phyloP scores from a whole-genome alignment of 1,284 basidiomycete species.

The Puccinia coronata region DNA sequence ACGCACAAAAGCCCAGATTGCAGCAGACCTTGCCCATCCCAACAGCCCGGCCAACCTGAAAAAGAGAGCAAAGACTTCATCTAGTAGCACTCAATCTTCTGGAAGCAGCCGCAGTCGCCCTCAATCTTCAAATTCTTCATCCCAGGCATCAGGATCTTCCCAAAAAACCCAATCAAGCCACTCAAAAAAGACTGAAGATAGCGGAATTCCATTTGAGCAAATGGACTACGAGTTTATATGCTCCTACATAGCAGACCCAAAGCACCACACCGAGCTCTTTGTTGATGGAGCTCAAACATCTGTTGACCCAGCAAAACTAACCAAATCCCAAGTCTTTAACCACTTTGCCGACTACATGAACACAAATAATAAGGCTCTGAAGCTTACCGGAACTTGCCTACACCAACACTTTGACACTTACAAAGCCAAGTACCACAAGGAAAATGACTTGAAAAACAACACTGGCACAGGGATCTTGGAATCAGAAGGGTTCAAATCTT shows the following conservation, averaged over 20 bases:
- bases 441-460: not conserved
- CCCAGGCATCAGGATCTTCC: too few species aligned
- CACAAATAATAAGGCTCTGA: not conserved
- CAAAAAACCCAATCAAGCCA: too few species aligned
- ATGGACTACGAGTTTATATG: not conserved
- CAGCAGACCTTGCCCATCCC: too few species aligned
- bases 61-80: too few species aligned
- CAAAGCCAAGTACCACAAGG: conserved; percentile 5
- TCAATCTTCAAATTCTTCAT: too few species aligned
- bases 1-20: too few species aligned
- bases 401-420: not conserved
- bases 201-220: too few species aligned
- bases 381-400: not conserved
- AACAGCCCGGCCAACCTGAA: too few species aligned
- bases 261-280: not conserved
- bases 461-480: conserved; percentile 1
- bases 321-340: not conserved
- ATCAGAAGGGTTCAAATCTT: not conserved
- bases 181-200: too few species aligned
- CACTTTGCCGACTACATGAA: conserved; percentile 1
- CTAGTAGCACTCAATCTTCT: too few species aligned
- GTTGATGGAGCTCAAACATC: not conserved
- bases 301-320: not conserved
- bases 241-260: not conserved
- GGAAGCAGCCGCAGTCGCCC: too few species aligned